Evolutionary conservation across 1,284 basidiomycete species (phyloP), one percentile per base, ranked within the genome.

Genomic region (Cryptococcus sp.): DNA sequence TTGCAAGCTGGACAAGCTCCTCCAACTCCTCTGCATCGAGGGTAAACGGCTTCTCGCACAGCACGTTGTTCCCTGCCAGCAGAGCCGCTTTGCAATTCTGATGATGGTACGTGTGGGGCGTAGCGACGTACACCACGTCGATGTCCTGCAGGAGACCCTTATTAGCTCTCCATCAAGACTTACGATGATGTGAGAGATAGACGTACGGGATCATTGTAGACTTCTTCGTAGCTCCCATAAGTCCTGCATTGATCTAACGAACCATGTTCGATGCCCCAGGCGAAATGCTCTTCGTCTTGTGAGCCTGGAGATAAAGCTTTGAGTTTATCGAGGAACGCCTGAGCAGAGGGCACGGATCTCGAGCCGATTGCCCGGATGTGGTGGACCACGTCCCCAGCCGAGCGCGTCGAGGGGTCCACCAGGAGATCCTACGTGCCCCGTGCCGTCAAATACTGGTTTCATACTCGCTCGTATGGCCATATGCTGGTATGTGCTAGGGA

Each of bases 71-170:
- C 47, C 85, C 85, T 1, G 87, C 87, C 58, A 84, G 83, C 64
- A 93, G 84, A 8, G 87, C 87, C 49, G 85, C 85, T 58, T 87
- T 79, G 0, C 87, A 85, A 65, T 90, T 88, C 62, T 82, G 80
- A 70, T 90, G 91, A 79, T 94, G 91, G 58, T 82, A 81, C 1
- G 89, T 88, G 70, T 93, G 89, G 4, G 91, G 91, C 1, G 91
- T 91, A 11, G 88, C 88, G 50, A 91, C 86, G 76, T 90, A 91
- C 51, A 91, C 80, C 3, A 82, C 87, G 65, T 90, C 85, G 15
- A 91, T 86, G 47, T 87, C 77, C 87, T 89, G 59, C 60, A 13
- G n/a, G n/a, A n/a, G n/a, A n/a, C n/a, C n/a, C n/a, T n/a, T n/a
- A n/a, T n/a, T n/a, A n/a, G n/a, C n/a, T n/a, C n/a, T n/a, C n/a